Conservation (phyloP, 2,329 filamentous ascomycete genomes). For the Colletotrichum spinosum region DNA sequence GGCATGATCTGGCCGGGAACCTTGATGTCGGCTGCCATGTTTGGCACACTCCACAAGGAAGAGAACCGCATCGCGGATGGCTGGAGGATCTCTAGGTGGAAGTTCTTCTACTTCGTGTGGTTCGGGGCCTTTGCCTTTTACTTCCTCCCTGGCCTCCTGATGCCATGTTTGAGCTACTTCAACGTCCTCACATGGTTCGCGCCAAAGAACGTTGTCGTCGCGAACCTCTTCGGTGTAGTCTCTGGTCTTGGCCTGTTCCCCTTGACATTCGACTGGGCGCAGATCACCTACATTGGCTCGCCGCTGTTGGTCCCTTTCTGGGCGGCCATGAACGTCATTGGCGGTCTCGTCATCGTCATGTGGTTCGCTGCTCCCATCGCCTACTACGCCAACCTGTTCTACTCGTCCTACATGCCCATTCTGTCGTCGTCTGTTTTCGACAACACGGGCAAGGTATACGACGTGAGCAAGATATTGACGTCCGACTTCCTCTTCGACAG, state of each 20-base stretch:
- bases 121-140: constrained; percentile 81
- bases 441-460: constrained; percentile 82
- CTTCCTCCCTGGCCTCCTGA: constrained; percentile 84
- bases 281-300: constrained; percentile 89
- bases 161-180: constrained; percentile 89
- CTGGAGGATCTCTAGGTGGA: constrained; percentile 85
- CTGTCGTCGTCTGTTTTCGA: constrained; percentile 88
- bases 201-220: constrained; percentile 85
- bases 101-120: constrained; percentile 85
- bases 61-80: constrained; percentile 85
- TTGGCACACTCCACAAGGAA: constrained; percentile 85
- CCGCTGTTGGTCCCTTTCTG: constrained; percentile 87
- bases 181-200: constrained; percentile 91
- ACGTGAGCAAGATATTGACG: constrained; percentile 84
- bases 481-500: constrained; percentile 82
- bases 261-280: constrained; percentile 91
- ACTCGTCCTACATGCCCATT: constrained; percentile 87
- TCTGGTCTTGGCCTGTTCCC: constrained; percentile 88
- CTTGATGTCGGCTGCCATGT: constrained; percentile 90
- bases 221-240: constrained; percentile 88
- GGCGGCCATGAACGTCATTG: constrained; percentile 87
- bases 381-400: constrained; percentile 84
- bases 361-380: constrained; percentile 84
- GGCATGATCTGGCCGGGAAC: constrained; percentile 95
- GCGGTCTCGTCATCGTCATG: constrained; percentile 84